Conservation (phyloP, 73 alveolate species). For the Uronychia binucleata region DNA sequence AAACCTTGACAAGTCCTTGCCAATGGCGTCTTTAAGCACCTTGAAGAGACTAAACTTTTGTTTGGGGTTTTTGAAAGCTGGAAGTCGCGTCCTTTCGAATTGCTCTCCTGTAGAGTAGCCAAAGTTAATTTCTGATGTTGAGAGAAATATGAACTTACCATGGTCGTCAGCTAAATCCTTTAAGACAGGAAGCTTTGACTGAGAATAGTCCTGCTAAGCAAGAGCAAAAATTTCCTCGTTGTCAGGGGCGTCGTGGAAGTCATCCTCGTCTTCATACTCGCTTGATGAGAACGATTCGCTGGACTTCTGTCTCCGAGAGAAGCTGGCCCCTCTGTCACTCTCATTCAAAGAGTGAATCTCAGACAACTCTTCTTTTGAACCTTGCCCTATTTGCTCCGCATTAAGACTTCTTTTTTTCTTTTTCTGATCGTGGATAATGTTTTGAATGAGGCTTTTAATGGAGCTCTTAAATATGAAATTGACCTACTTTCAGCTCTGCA, state of each 20-base stretch:
- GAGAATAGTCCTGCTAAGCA: not conserved
- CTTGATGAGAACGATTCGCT: not conserved
- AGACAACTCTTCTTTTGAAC: not conserved
- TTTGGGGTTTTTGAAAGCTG: constrained; percentile 54
- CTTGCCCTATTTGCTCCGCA: not conserved
- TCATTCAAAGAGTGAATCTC: not conserved
- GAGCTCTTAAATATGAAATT: not conserved
- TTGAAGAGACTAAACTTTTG: constrained; percentile 69
- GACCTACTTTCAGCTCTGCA: not conserved
- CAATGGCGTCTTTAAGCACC: constrained; percentile 84
- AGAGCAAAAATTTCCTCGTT: not conserved
- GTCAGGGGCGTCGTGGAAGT: not conserved
- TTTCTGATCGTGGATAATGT: not conserved
- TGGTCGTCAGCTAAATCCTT: too few species aligned
- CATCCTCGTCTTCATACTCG: not conserved
- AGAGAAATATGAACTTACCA: too few species aligned
- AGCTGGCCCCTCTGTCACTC: too few species aligned
- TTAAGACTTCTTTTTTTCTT: not conserved
- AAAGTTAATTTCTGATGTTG: not conserved
- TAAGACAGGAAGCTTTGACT: too few species aligned
- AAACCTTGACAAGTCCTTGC: constrained; percentile 79
- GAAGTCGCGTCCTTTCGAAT: constrained; percentile 44
- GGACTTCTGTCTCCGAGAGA: not conserved
- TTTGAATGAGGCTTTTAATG: not conserved
- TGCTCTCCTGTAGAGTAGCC: not conserved